Evolutionary conservation across 23 red algal species (phyloP).

Genomic region (Chondrus crispus): DNA sequence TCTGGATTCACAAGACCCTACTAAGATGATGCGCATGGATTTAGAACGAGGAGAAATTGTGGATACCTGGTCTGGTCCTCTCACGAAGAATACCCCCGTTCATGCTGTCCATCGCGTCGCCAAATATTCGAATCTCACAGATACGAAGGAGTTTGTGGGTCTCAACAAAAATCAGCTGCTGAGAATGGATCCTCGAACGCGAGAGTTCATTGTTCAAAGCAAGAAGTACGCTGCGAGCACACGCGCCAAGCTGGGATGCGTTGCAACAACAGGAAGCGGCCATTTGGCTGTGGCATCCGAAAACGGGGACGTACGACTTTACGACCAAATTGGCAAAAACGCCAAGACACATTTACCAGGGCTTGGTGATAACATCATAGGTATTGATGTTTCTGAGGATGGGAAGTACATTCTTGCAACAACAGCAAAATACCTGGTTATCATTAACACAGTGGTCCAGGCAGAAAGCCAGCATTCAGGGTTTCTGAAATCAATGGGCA

Average conservation of each 20-base stretch:
- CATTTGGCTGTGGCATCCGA: conserved; percentile 69
- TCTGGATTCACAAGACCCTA: conserved; percentile 47
- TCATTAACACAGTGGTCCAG: conserved; percentile 75
- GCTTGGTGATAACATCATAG: conserved; percentile 73
- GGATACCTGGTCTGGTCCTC: conserved; percentile 47
- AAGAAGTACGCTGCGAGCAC: conserved; percentile 79
- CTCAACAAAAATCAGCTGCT: conserved; percentile 68
- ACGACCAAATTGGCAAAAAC: conserved; percentile 77
- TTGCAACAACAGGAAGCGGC: conserved; percentile 71
- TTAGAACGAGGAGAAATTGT: conserved; percentile 79
- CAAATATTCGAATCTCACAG: conserved; percentile 71
- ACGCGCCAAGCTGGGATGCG: conserved; percentile 22
- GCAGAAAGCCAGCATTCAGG: conserved; percentile 47
- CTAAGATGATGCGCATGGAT: conserved; percentile 71
- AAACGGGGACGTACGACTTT: conserved; percentile 78
- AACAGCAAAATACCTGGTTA: conserved; percentile 60
- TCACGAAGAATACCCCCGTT: conserved; percentile 31
- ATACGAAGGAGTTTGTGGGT: conserved; percentile 68
- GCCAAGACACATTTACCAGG: conserved; percentile 83
- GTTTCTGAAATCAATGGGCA: conserved; percentile 75
- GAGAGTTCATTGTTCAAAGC: conserved; percentile 73
- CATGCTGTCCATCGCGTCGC: conserved; percentile 19
- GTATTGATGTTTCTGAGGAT: conserved; percentile 79
- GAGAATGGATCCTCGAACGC: conserved; percentile 76
- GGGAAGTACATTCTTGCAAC: conserved; percentile 72